phyloP scores from a whole-genome alignment of 768 basidiomycete genomes.

The Sporobolomyces roseus region DNA sequence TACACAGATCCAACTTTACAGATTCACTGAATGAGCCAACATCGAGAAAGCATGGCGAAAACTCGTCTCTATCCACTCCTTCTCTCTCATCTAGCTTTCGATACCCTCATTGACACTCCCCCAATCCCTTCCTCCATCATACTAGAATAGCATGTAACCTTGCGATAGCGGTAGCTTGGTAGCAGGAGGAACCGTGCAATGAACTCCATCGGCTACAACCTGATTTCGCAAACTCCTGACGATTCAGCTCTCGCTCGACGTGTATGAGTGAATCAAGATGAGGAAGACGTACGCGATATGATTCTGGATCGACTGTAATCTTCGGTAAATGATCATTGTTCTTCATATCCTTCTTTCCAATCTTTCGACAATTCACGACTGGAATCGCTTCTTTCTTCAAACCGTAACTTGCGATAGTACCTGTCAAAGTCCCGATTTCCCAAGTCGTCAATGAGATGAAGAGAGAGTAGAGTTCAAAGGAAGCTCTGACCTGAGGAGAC shows the following conservation, averaged over 20 bases:
- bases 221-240: not conserved
- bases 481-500: constrained; percentile 53
- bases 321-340: constrained; percentile 76
- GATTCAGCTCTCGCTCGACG: not conserved
- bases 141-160: constrained; percentile 36
- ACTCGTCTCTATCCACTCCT: too few species aligned
- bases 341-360: constrained; percentile 89
- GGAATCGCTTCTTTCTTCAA: constrained; percentile 69
- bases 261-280: not conserved
- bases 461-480: not conserved
- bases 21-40: too few species aligned
- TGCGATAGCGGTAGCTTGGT: constrained; percentile 49
- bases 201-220: constrained; percentile 50
- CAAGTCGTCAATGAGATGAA: not conserved
- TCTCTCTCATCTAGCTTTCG: too few species aligned
- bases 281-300: constrained; percentile 62
- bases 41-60: too few species aligned
- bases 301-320: constrained; percentile 89
- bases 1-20: too few species aligned
- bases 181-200: constrained; percentile 52
- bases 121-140: too few species aligned
- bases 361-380: constrained; percentile 67
- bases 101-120: too few species aligned
- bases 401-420: constrained; percentile 62
- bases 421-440: constrained; percentile 45